These are phyloP conservation scores for Trypanosoma cruzi DNA, from an alignment of 208 protist species.

Conservation along the genomic window DNA sequence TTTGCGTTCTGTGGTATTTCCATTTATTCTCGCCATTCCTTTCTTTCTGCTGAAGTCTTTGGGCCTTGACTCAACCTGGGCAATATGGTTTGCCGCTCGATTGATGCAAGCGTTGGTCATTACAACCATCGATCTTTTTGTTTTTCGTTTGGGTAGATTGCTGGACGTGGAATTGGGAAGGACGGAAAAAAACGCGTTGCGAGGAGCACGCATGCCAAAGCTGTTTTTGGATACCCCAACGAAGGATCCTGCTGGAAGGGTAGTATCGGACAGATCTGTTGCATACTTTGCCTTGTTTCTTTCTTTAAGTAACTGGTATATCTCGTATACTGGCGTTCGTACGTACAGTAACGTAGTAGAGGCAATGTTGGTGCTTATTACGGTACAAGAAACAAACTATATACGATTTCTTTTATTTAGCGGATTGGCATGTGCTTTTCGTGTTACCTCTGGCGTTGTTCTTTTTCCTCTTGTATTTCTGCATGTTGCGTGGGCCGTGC, in stretches of 20 bases:
- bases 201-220: neutral
- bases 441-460: conserved; percentile 58
- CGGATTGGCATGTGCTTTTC: conserved; percentile 58
- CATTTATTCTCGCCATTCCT: conserved; percentile 51
- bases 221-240: neutral
- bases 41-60: conserved; percentile 58
- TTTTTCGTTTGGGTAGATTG: conserved; percentile 24
- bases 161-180: conserved; percentile 25
- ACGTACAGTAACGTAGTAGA: conserved; percentile 81
- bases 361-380: conserved; percentile 55
- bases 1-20: conserved; percentile 79
- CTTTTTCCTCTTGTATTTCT: conserved; percentile 53
- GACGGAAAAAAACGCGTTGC: neutral
- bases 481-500: conserved; percentile 29
- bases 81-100: conserved; percentile 46
- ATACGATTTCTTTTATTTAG: conserved; percentile 56
- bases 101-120: conserved; percentile 52
- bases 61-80: conserved; percentile 49
- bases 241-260: neutral
- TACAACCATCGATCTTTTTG: conserved; percentile 47
- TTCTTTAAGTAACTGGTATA: conserved; percentile 61
- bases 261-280: conserved; percentile 1
- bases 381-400: conserved; percentile 49
- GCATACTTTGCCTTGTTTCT: conserved; percentile 28
- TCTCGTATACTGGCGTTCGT: conserved; percentile 52